A percentile compares a stretch with the other conserved stretches of the same genome.
Conservation (phyloP, 345 rosid species). For the Diplotaxis tenuifolia region DNA sequence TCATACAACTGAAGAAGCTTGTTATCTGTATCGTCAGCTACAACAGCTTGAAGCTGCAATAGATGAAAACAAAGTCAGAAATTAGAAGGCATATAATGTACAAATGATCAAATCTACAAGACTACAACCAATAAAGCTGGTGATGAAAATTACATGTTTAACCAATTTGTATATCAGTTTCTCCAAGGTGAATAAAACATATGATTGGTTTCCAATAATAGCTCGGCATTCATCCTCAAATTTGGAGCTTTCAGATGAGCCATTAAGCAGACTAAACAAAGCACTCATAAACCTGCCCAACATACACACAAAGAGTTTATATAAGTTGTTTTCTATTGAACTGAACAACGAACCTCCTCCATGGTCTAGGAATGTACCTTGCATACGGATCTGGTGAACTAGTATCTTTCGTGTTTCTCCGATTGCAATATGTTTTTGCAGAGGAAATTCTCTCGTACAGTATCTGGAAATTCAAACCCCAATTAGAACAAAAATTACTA, state of each 20-base stretch:
- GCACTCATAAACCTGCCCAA: constrained; percentile 62
- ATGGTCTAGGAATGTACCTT: constrained; percentile 46
- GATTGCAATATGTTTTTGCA: constrained; percentile 64
- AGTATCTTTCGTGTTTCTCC: constrained; percentile 47
- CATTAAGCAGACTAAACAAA: constrained; percentile 81
- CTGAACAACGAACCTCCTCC: neutral
- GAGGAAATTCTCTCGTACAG: constrained; percentile 79
- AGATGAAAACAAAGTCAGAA: neutral
- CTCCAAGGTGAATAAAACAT: constrained; percentile 85
- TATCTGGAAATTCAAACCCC: constrained; percentile 39
- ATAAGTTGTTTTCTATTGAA: neutral
- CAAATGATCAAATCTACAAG: neutral
- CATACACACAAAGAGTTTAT: constrained; percentile 2
- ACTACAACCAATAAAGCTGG: neutral
- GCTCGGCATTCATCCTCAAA: constrained; percentile 98
- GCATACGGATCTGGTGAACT: constrained; percentile 56
- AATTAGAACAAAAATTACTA: neutral
- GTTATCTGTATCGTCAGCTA: constrained; percentile 79
- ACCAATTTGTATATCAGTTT: constrained; percentile 85
- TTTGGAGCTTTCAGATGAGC: constrained; percentile 77
- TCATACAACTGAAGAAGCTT: constrained; percentile 83
- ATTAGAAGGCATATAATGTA: neutral
- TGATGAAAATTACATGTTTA: constrained; percentile 33
- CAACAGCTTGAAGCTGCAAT: constrained; percentile 84
- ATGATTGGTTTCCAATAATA: constrained; percentile 88